Evolutionary conservation across 306 rosid genomes (phyloP), one percentile per base, ranked within the genome.

Genomic region (Trifolium fragiferum): DNA sequence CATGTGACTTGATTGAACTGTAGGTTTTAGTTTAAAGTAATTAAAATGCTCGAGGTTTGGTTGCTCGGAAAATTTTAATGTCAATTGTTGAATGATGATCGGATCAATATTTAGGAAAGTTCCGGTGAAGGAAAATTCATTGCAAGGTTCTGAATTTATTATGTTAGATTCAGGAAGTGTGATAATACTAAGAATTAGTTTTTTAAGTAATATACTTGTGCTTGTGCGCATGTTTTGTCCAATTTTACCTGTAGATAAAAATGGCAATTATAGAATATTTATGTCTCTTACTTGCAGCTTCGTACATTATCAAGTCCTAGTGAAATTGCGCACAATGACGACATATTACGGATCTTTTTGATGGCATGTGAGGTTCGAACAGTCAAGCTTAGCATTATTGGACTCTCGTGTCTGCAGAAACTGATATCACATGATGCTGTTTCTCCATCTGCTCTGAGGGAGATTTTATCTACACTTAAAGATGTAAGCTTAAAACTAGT

Each of bases 391-490:
- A 94, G 98, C 82, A 87, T 91, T 66, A 87, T 91, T 81, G 97
- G 96, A 66, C 98, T 94, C 64, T 94, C 98, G 0, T 94, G 97
- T 79, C 82, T 94, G 68, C 98, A 94, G 75, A 91, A 94, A 83
- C 84, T 94, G 47, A 91, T 94, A 77, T 88, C 98, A 33, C 98
- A 94, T 55, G 97, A 94, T 58, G 97, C 96, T 9, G 96, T 94
- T 78, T 83, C 88, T 83, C 85, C 88, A 57, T 89, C 94, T 2
- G 96, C 94, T 41, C 81, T 88, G 78, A 87, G 84, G 61, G 97
- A 87, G 81, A 91, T 94, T 82, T 83, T 91, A 63, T 76, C 85
- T n/a, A 91, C 97, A 20, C 83, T 93, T 80, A 93, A 93, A 86
- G 88, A 93, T 10, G 98, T 93, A 84, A 89, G 97, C 85, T 74